phyloP scores from a whole-genome alignment of 139 green algal genomes.

The Tetraselmis striata region DNA sequence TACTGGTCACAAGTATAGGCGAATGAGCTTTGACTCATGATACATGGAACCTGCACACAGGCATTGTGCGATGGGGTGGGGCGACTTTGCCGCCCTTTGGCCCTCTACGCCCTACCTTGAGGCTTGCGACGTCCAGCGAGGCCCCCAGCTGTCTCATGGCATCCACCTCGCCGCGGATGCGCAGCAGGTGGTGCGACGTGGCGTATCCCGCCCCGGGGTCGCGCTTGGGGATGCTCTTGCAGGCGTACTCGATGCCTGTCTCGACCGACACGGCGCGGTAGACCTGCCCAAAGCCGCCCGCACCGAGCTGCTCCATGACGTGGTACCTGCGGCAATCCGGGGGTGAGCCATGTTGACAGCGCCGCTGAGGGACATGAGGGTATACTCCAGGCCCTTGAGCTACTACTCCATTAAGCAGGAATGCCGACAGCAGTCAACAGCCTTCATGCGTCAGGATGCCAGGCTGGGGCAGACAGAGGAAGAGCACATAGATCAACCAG shows the following conservation, averaged over 20 bases:
- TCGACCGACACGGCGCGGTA: conserved; percentile 53
- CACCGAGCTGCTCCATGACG: conserved; percentile 69
- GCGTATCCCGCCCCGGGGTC: conserved; percentile 66
- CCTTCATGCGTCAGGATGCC: not conserved
- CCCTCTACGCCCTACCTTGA: conserved; percentile 43
- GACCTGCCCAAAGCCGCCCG: conserved; percentile 84
- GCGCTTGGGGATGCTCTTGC: conserved; percentile 82
- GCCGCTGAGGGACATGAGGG: not conserved
- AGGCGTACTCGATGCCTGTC: conserved; percentile 49
- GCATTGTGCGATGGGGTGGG: no score
- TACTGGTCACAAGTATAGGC: not conserved
- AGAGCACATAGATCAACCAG: no score
- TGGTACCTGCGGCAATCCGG: conserved; percentile 37
- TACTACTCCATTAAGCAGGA: no score
- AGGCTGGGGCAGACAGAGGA: not conserved
- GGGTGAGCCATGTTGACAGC: not conserved
- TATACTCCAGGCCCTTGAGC: no score
- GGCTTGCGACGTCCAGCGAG: conserved; percentile 70
- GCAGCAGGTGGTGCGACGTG: conserved; percentile 83
- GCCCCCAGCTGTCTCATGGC: conserved; percentile 84
- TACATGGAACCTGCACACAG: not conserved
- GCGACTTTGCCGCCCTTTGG: no score
- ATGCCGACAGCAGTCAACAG: no score
- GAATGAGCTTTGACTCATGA: not conserved
- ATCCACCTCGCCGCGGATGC: conserved; percentile 85